Percentiles rank a stretch among this genome's conserved stretches.
These are phyloP conservation scores for Fistulinella prunicolor DNA, from an alignment of 768 basidiomycete genomes.

Conservation along the genomic window DNA sequence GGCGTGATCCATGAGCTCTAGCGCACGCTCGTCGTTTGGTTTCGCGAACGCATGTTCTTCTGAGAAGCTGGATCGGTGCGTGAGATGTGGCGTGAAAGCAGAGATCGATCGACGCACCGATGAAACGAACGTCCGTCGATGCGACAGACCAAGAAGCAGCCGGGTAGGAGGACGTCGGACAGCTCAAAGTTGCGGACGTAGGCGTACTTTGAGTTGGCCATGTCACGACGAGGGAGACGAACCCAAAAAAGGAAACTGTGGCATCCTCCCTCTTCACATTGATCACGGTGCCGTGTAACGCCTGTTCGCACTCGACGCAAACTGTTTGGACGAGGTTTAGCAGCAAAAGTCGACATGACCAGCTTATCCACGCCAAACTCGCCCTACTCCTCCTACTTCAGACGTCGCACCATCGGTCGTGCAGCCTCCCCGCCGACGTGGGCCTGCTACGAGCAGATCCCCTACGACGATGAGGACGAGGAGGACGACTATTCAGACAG, in stretches of 20 bases:
- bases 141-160: constrained; percentile 80
- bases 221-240: constrained; percentile 26
- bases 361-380: constrained; percentile 20
- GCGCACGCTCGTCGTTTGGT: constrained; percentile 86
- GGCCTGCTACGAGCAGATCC: constrained; percentile 91
- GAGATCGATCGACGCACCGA: constrained; percentile 47
- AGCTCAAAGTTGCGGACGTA: constrained; percentile 91
- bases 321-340: too few relatives aligned
- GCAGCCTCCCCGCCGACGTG: constrained; percentile 83
- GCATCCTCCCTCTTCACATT: not conserved
- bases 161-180: constrained; percentile 80
- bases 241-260: constrained; percentile 19
- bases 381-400: constrained; percentile 38
- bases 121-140: constrained; percentile 95
- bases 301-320: too few relatives aligned
- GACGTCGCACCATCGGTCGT: constrained; percentile 72
- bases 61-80: constrained; percentile 59
- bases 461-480: constrained; percentile 56
- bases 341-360: too few relatives aligned
- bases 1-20: constrained; percentile 90
- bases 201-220: constrained; percentile 92
- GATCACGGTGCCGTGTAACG: not conserved
- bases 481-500: constrained; percentile 61
- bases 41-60: constrained; percentile 80
- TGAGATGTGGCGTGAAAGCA: not conserved